Evolutionary conservation across 768 basidiomycete species (phyloP).

Genomic region (Agrocybe praecox): DNA sequence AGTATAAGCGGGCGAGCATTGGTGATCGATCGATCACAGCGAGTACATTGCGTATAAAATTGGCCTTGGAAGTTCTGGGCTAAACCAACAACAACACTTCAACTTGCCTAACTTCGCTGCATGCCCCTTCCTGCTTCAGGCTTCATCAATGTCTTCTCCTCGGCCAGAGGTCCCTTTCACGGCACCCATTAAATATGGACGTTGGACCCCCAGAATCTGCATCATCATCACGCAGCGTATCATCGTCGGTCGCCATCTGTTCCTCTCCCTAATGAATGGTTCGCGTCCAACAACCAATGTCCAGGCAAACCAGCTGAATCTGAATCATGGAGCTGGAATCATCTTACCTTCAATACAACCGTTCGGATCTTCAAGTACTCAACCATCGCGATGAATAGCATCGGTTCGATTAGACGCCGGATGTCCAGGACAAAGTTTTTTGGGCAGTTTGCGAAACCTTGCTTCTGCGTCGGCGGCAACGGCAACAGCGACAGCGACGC

Average conservation of each 20-base stretch:
- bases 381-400: slow-evolving; percentile 2
- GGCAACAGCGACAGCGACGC: too few relatives aligned
- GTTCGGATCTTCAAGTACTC: slow-evolving; percentile 32
- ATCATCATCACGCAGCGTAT: slow-evolving; percentile 17
- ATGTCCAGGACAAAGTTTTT: background rate
- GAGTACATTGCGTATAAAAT: background rate
- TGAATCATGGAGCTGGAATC: slow-evolving; percentile 34
- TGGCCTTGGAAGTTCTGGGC: background rate
- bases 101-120: background rate
- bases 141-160: background rate
- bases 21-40: slow-evolving; percentile 2
- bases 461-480: too few relatives aligned
- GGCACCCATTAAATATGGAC: background rate
- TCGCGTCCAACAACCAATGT: slow-evolving; percentile 5
- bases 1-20: slow-evolving; percentile 32
- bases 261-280: slow-evolving; percentile 56
- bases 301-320: background rate
- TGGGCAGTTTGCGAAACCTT: slow-evolving; percentile 12
- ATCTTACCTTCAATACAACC: slow-evolving; percentile 45
- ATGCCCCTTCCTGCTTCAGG: background rate
- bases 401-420: background rate
- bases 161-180: background rate
- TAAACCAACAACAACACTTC: background rate
- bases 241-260: slow-evolving; percentile 65
- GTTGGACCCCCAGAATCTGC: slow-evolving; percentile 1